Base-by-base conservation (phyloP, 306 rosid species). In the Rubus idaeus region DNA sequence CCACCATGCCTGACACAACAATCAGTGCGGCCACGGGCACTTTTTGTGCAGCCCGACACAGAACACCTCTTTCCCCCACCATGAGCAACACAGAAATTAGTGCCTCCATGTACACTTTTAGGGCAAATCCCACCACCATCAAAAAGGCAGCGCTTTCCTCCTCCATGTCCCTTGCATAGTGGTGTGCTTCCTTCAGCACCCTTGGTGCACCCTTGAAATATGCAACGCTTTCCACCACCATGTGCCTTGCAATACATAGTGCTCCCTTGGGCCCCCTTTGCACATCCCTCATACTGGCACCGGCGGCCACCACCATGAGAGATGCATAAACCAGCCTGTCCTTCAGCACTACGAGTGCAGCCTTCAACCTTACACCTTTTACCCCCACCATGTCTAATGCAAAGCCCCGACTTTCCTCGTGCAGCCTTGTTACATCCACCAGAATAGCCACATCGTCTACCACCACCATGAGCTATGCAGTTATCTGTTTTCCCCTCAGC, bases 111-210 rank as follows among this genome's bases (percentile, higher is more conserved):
- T 2, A 95, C 99, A 42, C 99, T 95, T 80, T 95, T 95, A 5
- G 97, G 98, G 85, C 99, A 95, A 77, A 95, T 90, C 82, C 97
- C 97, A 58, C 97, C 98, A 16, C 99, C 97, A 75, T 91, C 90
- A 57, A 88, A 92, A 65, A 92, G 90, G 85, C 99, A 95, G 68
- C 99, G 97, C 79, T 95, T 95, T 17, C 99, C 99, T 52, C 99
- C 99, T 70, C 99, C 99, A 68, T 95, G 99, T 21, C 97, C 99
- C 86, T 95, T 95, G 88, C 99, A 95, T 42, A 95, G 84, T 35
- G 99, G 99, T 10, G 99, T 95, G 87, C 99, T 92, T 84, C 99
- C 99, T 87, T 95, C 98, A n/a, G 99, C 99, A 42, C 99, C 99
- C 86, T 95, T 95, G 30, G 88, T 86, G 83, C 99, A 95, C 8